Conservation (phyloP, 495 filamentous ascomycete genomes). For the Annulohypoxylon bovei region DNA sequence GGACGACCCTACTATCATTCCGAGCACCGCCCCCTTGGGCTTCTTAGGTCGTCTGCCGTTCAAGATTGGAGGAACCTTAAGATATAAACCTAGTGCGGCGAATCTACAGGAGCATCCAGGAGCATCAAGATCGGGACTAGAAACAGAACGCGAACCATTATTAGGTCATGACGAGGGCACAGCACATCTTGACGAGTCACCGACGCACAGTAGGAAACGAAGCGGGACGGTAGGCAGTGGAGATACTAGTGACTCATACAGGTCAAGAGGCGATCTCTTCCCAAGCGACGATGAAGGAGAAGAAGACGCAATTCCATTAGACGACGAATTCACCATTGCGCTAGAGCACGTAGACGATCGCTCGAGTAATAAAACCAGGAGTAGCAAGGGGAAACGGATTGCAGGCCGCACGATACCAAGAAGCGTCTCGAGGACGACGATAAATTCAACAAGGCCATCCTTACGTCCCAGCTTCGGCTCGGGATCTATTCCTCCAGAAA, state of each 20-base stretch:
- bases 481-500: conserved; percentile 48
- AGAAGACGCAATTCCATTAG: conserved; percentile 89
- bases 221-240: conserved; percentile 85
- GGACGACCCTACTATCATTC: conserved; percentile 89
- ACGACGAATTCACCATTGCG: conserved; percentile 90
- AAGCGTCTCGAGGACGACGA: conserved; percentile 61
- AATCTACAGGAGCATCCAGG: conserved; percentile 91
- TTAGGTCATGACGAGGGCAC: conserved; percentile 64
- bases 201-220: conserved; percentile 67
- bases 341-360: conserved; percentile 80
- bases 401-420: conserved; percentile 66
- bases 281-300: conserved; percentile 90
- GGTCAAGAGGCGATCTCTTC: conserved; percentile 93
- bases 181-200: conserved; percentile 25
- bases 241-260: conserved; percentile 85
- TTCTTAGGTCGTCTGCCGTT: conserved; percentile 87
- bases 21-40: conserved; percentile 83
- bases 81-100: conserved; percentile 91
- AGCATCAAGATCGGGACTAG: conserved; percentile 46
- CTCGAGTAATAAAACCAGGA: conserved; percentile 72
- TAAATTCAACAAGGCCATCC: conserved; percentile 58
- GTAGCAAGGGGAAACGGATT: conserved; percentile 68
- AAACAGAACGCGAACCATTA: conserved; percentile 76
- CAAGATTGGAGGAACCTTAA: conserved; percentile 80
- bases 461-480: conserved; percentile 46